Conservation (phyloP, 352 stramenopile genomes). For the Phytophthora fragariae region DNA sequence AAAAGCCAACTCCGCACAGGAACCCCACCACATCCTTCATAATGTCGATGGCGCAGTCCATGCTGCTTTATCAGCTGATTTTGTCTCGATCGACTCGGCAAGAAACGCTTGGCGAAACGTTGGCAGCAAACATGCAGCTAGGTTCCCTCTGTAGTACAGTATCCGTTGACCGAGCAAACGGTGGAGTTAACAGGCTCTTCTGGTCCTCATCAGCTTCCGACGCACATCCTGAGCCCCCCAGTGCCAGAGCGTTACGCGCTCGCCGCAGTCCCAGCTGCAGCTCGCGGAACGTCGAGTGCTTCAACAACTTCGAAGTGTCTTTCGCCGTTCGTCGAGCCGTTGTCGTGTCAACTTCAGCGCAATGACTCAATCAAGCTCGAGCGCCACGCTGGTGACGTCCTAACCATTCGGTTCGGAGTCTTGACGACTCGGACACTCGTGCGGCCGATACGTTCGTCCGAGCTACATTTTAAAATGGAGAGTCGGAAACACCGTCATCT, state of each 20-base stretch:
- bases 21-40: too few species aligned
- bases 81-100: neutral
- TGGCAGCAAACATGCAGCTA: neutral
- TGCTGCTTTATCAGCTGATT: neutral
- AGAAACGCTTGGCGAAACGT: slow-evolving; percentile 1
- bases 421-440: neutral
- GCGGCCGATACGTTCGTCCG: too few species aligned
- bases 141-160: too few species aligned
- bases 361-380: neutral
- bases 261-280: slow-evolving; percentile 28
- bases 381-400: neutral
- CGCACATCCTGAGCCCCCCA: slow-evolving; percentile 9
- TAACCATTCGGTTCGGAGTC: slow-evolving; percentile 2
- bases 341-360: neutral
- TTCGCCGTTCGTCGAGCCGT: slow-evolving; percentile 26
- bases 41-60: too few species aligned
- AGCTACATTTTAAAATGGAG: neutral
- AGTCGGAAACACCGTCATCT: slow-evolving; percentile 10
- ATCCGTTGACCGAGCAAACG: too few species aligned
- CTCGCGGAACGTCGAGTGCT: neutral
- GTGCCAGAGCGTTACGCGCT: slow-evolving; percentile 22
- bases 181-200: neutral
- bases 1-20: too few species aligned
- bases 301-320: slow-evolving; percentile 19
- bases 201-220: neutral